phyloP scores from a whole-genome alignment of 2,329 filamentous ascomycete species.

The Colletotrichum endophyticum region DNA sequence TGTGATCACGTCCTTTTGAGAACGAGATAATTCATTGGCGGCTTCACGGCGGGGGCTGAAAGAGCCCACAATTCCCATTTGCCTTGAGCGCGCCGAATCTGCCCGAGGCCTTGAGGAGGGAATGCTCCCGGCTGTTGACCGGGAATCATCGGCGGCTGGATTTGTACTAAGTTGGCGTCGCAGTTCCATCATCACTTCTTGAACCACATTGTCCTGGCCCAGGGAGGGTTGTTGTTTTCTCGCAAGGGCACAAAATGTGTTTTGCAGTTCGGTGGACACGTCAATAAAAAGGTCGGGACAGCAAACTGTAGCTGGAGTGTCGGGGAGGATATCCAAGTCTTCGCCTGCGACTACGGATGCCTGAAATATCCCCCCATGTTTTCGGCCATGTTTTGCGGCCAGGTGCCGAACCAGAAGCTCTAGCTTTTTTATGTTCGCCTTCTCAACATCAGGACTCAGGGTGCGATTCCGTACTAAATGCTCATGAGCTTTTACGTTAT shows the following conservation, averaged over 20 bases:
- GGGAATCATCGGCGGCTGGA: not conserved
- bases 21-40: not conserved
- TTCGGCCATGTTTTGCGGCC: slow-evolving; percentile 50
- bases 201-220: slow-evolving; percentile 47
- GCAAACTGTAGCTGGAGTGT: slow-evolving; percentile 43
- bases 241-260: slow-evolving; percentile 54
- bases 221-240: slow-evolving; percentile 45
- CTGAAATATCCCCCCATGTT: slow-evolving; percentile 44
- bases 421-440: slow-evolving; percentile 40
- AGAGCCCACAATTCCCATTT: slow-evolving; percentile 15
- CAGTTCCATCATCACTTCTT: slow-evolving; percentile 45
- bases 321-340: slow-evolving; percentile 31
- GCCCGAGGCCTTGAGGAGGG: not conserved
- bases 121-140: not conserved
- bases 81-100: slow-evolving; percentile 15
- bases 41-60: slow-evolving; percentile 14
- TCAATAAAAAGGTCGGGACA: slow-evolving; percentile 54
- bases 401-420: slow-evolving; percentile 46
- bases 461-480: slow-evolving; percentile 36
- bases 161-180: not conserved
- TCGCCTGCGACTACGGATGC: slow-evolving; percentile 32
- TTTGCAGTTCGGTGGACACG: slow-evolving; percentile 50
- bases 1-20: not conserved
- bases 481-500: slow-evolving; percentile 53
- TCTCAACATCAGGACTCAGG: slow-evolving; percentile 35